phyloP scores from a whole-genome alignment of 2,329 filamentous ascomycete genomes.

The Microdochium paspali region DNA sequence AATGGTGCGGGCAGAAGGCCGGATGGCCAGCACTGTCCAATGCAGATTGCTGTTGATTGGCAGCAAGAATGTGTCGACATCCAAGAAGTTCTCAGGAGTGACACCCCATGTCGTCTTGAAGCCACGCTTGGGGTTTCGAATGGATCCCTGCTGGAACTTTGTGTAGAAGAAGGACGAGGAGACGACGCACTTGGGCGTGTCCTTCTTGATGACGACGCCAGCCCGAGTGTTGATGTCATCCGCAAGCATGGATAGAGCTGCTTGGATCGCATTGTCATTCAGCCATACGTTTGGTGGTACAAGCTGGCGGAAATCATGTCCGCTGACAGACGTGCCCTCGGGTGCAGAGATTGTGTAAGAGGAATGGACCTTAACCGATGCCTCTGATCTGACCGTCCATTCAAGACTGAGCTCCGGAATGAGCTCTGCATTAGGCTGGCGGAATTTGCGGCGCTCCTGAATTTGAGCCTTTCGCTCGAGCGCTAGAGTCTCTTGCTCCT shows the following conservation, averaged over 20 bases:
- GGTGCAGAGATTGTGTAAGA: slow-evolving; percentile 30
- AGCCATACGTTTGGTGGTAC: slow-evolving; percentile 53
- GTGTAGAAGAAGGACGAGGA: slow-evolving; percentile 59
- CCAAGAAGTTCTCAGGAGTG: slow-evolving; percentile 49
- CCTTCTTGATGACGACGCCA: slow-evolving; percentile 36
- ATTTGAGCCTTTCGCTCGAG: slow-evolving; percentile 2
- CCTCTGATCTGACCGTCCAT: slow-evolving; percentile 12
- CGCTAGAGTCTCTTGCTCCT: background rate
- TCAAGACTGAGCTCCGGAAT: slow-evolving; percentile 9
- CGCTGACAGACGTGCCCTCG: slow-evolving; percentile 29
- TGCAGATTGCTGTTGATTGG: slow-evolving; percentile 57
- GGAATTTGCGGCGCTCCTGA: slow-evolving; percentile 10
- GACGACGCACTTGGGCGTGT: slow-evolving; percentile 50
- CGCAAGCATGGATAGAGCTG: slow-evolving; percentile 52
- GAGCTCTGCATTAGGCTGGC: slow-evolving; percentile 9
- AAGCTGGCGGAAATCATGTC: slow-evolving; percentile 56
- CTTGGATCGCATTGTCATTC: slow-evolving; percentile 69
- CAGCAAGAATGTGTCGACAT: slow-evolving; percentile 59
- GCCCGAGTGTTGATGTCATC: slow-evolving; percentile 46
- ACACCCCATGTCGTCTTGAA: slow-evolving; percentile 47
- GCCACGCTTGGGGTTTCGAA: slow-evolving; percentile 37
- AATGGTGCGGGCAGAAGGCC: slow-evolving; percentile 48
- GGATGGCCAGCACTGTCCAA: slow-evolving; percentile 64
- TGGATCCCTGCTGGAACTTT: slow-evolving; percentile 32
- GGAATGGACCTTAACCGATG: slow-evolving; percentile 4